Evolutionary conservation across 2,329 filamentous ascomycete genomes (phyloP), one percentile per base, ranked within the genome.

Genomic region (Penicillium psychrosexuale): DNA sequence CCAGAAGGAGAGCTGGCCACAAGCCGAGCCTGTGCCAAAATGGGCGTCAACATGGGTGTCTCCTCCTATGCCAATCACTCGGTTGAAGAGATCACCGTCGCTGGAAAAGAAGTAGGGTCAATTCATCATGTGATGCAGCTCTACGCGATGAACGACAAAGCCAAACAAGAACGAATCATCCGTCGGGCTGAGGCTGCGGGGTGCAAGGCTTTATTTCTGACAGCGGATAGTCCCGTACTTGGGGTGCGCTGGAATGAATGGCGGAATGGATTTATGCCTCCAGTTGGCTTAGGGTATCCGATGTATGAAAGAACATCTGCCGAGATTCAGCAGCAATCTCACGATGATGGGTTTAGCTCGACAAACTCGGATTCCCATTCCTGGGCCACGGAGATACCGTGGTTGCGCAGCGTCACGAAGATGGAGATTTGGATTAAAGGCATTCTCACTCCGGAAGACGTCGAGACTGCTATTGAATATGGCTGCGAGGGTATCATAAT

Each of bases 171-270:
- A 17, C 61, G 64, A 2, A 67, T 71, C 3, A 62, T 69, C 17
- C 61, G 49, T 13, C 66, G 70, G 8, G 67, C 66, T 4, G 68
- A 70, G 45, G 65, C 62, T n/a, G 58, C 67, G 70, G 61, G 72
- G 66, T 61, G 72, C 62, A 78, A 77, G 51, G 82, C 82, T 1
- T 70, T 84, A 5, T 75, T 84, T 34, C 65, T 84, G 2, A 81
- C 82, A 0, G 80, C 81, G 1, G 82, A 84, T 60, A 76, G 75
- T 0, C 82, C 82, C 0, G 74, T 82, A 2, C 72, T 84, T 0
- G 82, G 82, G 0, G 72, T 77, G 5, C 74, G 82, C 0, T 74
- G 80, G 42, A 80, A 81, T 47, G 81, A 84, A 64, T 77, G 76
- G 60, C 74, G 80, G 2, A 82, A 81, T 57, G 73, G 77, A 36